Conservation (phyloP, 495 filamentous ascomycete genomes). For the Daldinia grandis region DNA sequence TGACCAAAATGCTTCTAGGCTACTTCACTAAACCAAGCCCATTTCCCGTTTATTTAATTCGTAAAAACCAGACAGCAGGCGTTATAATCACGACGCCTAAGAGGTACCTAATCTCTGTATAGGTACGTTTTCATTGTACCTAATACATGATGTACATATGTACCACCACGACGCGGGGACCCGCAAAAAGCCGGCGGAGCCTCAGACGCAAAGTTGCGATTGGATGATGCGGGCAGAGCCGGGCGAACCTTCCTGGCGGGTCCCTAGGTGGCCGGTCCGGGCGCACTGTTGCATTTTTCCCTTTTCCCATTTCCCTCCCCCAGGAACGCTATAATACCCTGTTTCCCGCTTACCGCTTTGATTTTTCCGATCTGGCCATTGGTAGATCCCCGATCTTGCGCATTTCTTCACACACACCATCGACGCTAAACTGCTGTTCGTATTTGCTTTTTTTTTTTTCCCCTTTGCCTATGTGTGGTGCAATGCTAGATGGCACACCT, state of each 20-base stretch:
- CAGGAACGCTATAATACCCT: conserved; percentile 8
- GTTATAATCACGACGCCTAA: too few relatives aligned
- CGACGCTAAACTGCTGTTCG: not conserved
- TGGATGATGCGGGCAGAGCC: conserved; percentile 25
- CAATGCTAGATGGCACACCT: not conserved
- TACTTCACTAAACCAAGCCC: too few relatives aligned
- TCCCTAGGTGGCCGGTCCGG: conserved; percentile 15
- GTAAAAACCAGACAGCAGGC: too few relatives aligned
- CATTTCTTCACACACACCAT: not conserved
- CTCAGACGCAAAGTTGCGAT: conserved; percentile 31
- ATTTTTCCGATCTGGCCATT: conserved; percentile 20
- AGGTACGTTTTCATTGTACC: too few relatives aligned
- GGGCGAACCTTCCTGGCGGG: conserved; percentile 28
- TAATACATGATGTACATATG: not conserved
- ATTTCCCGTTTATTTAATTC: too few relatives aligned
- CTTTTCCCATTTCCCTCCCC: not conserved
- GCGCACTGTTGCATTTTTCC: not conserved
- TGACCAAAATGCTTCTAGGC: too few relatives aligned
- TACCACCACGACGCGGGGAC: not conserved
- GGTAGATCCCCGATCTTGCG: conserved; percentile 18
- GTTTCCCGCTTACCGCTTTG: conserved; percentile 23
- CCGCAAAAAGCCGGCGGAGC: conserved; percentile 22
- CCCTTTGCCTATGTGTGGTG: not conserved
- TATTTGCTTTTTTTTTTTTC: not conserved
- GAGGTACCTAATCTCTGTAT: too few relatives aligned